Evolutionary conservation across 2,329 filamentous ascomycete species (phyloP), one percentile per base, ranked within the genome.

Genomic region (Trichoderma simmonsii): DNA sequence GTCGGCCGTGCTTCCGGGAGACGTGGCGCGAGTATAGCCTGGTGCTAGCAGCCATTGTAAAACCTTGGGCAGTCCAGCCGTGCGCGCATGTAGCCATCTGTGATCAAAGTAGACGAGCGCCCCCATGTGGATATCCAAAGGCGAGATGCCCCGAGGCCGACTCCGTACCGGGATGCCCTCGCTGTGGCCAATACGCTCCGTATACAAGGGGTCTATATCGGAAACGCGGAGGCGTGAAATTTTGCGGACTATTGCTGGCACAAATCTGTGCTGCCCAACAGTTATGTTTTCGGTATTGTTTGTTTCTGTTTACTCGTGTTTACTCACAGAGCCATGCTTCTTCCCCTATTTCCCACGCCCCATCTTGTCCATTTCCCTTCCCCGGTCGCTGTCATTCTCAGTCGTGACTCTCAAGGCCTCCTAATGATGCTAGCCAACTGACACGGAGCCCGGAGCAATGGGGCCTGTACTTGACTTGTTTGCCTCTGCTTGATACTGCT

Each of bases 171-270:
- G 54, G 56, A 48, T 68, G 51, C 24, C 34, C 30, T 59, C 65
- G 39, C 26, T 30, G 12, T 28, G 26, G 28, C 28, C 28, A 26
- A 11, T 51, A 34, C 30, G 32, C 57, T 34, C 18, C n/a, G 30
- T 60, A 21, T 34, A 34, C 28, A 61, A 32, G 66, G 34, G 56
- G 26, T 14, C 11, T 51, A 32, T 54, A 62, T 70, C 57, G 57
- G 66, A 70, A 70, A 70, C 66, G 34, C 36, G 21, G 66, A 70
- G 66, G 57, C 66, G 56, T 70, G 21, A 26, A 26, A 26, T n/a
- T 28, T 61, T 70, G 56, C 66, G 66, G 28, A 7, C n/a, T 62
- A 54, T 48, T 61, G 54, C 28, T 18, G 32, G 62, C 30, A 28
- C 18, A 34, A 32, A 15, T n/a, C 6, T 34, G 57, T 60, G 28